phyloP scores from a whole-genome alignment of 2,329 filamentous ascomycete genomes.

The Sporothrix phasma region DNA sequence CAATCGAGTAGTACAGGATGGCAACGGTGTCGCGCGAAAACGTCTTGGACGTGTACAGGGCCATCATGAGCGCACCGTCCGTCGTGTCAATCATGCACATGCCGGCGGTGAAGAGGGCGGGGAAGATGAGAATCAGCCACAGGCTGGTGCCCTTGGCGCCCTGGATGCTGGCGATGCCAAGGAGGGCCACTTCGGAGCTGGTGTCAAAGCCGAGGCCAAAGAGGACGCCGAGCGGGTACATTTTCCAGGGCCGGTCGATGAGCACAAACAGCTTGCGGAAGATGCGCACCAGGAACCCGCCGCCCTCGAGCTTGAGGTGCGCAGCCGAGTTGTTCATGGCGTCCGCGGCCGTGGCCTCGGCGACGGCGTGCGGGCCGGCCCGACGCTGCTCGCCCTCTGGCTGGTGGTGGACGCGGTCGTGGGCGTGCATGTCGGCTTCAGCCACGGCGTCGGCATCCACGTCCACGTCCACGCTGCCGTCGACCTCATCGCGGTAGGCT shows the following conservation, averaged over 20 bases:
- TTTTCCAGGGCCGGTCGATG: constrained; percentile 76
- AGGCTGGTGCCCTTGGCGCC: constrained; percentile 77
- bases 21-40: constrained; percentile 76
- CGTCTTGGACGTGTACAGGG: constrained; percentile 72
- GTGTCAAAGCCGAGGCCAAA: constrained; percentile 95
- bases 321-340: constrained; percentile 27
- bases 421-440: constrained; percentile 13
- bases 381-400: neutral
- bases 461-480: no score
- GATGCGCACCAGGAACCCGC: constrained; percentile 61
- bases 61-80: constrained; percentile 92
- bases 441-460: neutral
- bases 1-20: constrained; percentile 87
- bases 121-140: constrained; percentile 91
- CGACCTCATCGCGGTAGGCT: neutral
- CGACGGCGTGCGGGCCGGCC: constrained; percentile 4
- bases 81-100: constrained; percentile 94
- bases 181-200: constrained; percentile 81
- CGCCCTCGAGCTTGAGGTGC: constrained; percentile 62
- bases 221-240: constrained; percentile 81
- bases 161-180: constrained; percentile 84
- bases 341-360: constrained; percentile 8
- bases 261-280: constrained; percentile 69
- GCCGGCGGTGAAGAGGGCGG: constrained; percentile 79
- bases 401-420: neutral